A percentile compares a stretch with the other conserved stretches of the same genome.
Evolutionary conservation across 371 early-diverging fungal genomes (phyloP).

Genomic region (Chytridiales sp.): DNA sequence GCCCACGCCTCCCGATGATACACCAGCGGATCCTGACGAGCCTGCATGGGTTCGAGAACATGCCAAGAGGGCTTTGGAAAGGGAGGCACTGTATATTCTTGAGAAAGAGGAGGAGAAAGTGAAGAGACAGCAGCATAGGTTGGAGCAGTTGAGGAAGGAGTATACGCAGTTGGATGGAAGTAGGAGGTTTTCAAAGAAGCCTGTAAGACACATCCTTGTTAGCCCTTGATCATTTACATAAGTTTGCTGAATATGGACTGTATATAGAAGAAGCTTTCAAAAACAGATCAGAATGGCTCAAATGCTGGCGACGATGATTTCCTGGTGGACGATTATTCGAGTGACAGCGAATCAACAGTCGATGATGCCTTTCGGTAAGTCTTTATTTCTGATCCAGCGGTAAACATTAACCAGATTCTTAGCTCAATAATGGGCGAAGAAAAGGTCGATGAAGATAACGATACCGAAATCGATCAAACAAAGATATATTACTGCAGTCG

Average conservation of each 20-base stretch:
- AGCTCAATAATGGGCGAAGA: slow-evolving; percentile 7
- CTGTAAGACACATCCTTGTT: neutral
- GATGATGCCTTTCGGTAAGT: neutral
- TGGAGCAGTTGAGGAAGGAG: slow-evolving; percentile 11
- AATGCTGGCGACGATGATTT: slow-evolving; percentile 53
- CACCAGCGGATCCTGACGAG: slow-evolving; percentile 7
- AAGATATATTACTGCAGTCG: slow-evolving; percentile 53
- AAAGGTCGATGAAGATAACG: slow-evolving; percentile 46
- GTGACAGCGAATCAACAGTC: slow-evolving; percentile 49
- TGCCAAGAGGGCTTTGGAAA: slow-evolving; percentile 5
- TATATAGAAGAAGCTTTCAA: too few relatives aligned
- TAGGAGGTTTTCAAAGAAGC: neutral
- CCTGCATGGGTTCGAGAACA: slow-evolving; percentile 37
- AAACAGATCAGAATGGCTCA: neutral
- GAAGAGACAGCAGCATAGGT: neutral
- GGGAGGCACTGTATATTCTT: slow-evolving; percentile 8
- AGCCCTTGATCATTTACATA: slow-evolving; percentile 1
- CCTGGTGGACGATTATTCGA: slow-evolving; percentile 65
- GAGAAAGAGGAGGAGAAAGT: slow-evolving; percentile 18
- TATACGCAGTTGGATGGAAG: neutral
- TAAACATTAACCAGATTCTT: slow-evolving; percentile 3
- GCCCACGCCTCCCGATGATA: slow-evolving; percentile 3
- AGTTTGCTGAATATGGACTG: too few relatives aligned
- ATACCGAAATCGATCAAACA: slow-evolving; percentile 30
- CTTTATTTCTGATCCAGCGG: neutral